Base-by-base conservation (phyloP, 2,329 filamentous ascomycete species). In the Aspergillus versicolor region DNA sequence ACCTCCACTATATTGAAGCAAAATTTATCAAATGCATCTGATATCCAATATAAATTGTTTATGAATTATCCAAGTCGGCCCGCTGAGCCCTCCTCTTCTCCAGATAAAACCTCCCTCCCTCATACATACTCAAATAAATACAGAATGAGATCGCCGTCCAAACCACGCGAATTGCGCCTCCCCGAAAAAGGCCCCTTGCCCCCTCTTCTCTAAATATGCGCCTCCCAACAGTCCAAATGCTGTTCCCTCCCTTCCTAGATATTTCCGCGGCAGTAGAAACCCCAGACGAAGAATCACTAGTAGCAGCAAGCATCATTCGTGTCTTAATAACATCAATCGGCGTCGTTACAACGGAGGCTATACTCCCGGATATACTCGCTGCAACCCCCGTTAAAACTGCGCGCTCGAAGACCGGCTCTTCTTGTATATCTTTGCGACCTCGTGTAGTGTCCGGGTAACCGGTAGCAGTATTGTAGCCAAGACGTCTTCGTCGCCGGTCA, bases 241-340 rank as follows among this genome's bases (percentile, higher is more conserved):
- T 43, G 27, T 24, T 43, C 21, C 37, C 37, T 24, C 19, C n/a
- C n/a, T 37, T 6, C 30, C 27, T 47, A 17, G 44, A 19, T 1
- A 37, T 24, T 21, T 12, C 27, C 24, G 32, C 12, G 12, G 12
- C 46, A 3, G n/a, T 24, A 38, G 30, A 15, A 21, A 30, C 24
- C 4, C 24, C 24, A 9, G 49, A 37, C 15, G 19, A 21, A 4
- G 24, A 41, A 3, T 42, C 49, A 38, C 77, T 79, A 1, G 86
- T 79, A 1, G 86, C 86, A 30, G 82, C 81, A 24, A 96, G 79
- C 92, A 96, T 96, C 75, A 96, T 89, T 49, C 90, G 79, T 62
- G 92, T 96, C 79, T 96, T 96, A 22, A 96, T 84, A 9, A 96
- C 91, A 73, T 96, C 92, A 54, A 92, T 85, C 0, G 92, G 92